phyloP scores from a whole-genome alignment of 257 asterid species.

The Phtheirospermum japonicum region DNA sequence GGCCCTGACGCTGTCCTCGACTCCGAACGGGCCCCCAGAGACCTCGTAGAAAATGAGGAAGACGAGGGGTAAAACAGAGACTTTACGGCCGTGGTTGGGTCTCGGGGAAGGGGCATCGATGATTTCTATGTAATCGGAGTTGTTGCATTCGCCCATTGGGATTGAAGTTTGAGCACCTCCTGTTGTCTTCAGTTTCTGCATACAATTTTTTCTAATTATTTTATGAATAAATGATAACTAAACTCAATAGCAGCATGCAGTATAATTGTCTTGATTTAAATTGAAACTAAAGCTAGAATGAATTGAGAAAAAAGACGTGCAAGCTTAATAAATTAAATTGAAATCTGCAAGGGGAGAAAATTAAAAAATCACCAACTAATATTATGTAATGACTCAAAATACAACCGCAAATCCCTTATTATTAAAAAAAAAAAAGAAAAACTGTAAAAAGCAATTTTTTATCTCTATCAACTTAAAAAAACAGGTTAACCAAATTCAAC shows the following conservation, averaged over 20 bases:
- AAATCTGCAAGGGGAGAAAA: not conserved
- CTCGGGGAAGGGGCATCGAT: slow-evolving; percentile 38
- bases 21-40: slow-evolving; percentile 56
- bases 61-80: slow-evolving; percentile 44
- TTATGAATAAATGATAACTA: not conserved
- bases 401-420: too few species aligned
- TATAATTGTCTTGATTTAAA: not conserved
- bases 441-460: too few species aligned
- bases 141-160: slow-evolving; percentile 38
- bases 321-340: not conserved
- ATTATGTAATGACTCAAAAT: too few species aligned
- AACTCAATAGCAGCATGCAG: not conserved
- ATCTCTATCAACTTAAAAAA: too few species aligned
- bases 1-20: slow-evolving; percentile 53
- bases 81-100: slow-evolving; percentile 31
- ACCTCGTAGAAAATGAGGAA: slow-evolving; percentile 63
- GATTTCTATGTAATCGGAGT: slow-evolving; percentile 37
- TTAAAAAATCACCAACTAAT: not conserved
- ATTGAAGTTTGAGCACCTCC: slow-evolving; percentile 36
- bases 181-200: slow-evolving; percentile 45
- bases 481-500: too few species aligned
- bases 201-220: slow-evolving; percentile 4
- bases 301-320: not conserved
- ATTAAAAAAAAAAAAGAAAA: too few species aligned
- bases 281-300: not conserved